Conservation (phyloP, 2,329 filamentous ascomycete species). For the Chrysoporthe austroafricana region DNA sequence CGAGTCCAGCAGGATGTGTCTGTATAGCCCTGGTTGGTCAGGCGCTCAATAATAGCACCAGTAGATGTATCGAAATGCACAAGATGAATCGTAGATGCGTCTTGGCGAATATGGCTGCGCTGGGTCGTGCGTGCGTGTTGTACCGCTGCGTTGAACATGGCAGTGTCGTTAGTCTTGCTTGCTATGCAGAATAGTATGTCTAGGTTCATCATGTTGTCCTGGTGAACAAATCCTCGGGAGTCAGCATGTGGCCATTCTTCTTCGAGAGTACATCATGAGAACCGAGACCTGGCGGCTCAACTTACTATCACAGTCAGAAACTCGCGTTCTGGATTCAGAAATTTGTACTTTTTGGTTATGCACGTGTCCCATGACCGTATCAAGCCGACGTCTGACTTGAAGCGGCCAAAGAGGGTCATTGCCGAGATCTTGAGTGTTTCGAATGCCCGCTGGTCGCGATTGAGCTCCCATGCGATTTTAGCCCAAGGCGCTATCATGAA, state of each 20-base stretch:
- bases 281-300: background rate
- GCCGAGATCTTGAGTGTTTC: background rate
- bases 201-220: slow-evolving; percentile 5
- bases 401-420: background rate
- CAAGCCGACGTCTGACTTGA: background rate
- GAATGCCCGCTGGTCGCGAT: slow-evolving; percentile 40
- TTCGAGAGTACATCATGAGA: too few species aligned
- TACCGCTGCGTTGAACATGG: slow-evolving; percentile 41
- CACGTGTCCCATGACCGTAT: background rate
- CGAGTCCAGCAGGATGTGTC: slow-evolving; percentile 51
- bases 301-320: background rate
- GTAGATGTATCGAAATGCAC: background rate
- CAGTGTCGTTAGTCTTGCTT: slow-evolving; percentile 38
- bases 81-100: slow-evolving; percentile 44
- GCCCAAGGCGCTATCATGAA: slow-evolving; percentile 49
- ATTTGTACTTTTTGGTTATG: background rate
- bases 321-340: background rate
- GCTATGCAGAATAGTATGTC: background rate
- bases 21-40: slow-evolving; percentile 52
- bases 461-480: slow-evolving; percentile 43
- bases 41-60: slow-evolving; percentile 38
- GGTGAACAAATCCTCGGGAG: too few species aligned
- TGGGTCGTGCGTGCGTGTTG: slow-evolving; percentile 45
- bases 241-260: background rate
- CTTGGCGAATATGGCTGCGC: slow-evolving; percentile 44